Conservation (phyloP, 2,329 filamentous ascomycete genomes). For the Exophiala mesophila region DNA sequence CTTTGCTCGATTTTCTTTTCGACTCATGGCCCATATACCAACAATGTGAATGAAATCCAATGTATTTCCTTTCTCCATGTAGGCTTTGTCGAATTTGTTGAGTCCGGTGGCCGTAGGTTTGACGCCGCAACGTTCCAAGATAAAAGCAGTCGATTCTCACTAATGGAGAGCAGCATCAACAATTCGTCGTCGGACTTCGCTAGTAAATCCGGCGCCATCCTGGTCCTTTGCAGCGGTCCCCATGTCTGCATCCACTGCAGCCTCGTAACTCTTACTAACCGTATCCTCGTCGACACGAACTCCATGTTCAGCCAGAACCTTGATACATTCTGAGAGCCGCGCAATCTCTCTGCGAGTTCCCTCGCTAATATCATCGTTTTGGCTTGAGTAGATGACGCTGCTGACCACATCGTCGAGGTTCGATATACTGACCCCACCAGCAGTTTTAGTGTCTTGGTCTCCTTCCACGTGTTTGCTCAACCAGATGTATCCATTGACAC, state of each 20-base stretch:
- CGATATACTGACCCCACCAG: constrained; percentile 58
- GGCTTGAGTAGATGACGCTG: constrained; percentile 83
- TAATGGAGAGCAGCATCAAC: constrained; percentile 24
- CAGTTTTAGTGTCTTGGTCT: constrained; percentile 33
- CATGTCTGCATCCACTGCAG: constrained; percentile 64
- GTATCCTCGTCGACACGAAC: constrained; percentile 85
- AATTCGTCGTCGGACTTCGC: constrained; percentile 22
- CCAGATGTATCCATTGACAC: constrained; percentile 97
- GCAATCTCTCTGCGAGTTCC: constrained; percentile 84
- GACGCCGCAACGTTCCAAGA: no score
- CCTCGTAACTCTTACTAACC: constrained; percentile 75
- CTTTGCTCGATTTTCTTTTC: not conserved
- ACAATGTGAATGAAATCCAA: no score
- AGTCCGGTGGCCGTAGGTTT: no score
- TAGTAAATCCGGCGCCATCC: constrained; percentile 12
- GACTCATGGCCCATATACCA: not conserved
- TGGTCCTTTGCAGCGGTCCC: constrained; percentile 34
- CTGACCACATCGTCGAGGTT: constrained; percentile 83
- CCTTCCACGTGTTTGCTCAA: constrained; percentile 76
- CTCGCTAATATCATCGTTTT: constrained; percentile 78
- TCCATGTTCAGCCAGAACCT: constrained; percentile 74
- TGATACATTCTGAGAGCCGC: constrained; percentile 73
- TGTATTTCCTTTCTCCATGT: no score
- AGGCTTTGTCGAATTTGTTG: no score
- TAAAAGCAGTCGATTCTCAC: not conserved